Evolutionary conservation across 1,139 yeast genomes (phyloP), one percentile per base, ranked within the genome.

Genomic region (Nakaseomyces kungkrabaensis): DNA sequence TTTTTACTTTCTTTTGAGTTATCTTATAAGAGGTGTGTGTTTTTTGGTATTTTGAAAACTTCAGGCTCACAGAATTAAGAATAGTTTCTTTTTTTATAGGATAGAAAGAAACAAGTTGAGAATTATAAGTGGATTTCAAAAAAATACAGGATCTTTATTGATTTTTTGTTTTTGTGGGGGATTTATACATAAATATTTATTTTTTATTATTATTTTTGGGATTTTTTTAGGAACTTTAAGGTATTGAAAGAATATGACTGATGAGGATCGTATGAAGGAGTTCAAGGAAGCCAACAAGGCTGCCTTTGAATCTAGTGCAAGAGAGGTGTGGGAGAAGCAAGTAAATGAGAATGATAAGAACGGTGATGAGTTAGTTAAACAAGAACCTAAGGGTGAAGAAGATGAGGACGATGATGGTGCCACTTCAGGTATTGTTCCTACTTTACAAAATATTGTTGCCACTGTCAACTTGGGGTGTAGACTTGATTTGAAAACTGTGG

Each of bases 381-480:
- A 53, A 26, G 52, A 52, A 25, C 58, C 55, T 11, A 58, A 59
- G 3, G 58, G 49, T 9, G 44, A 41, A 17, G 44, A 41, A 5
- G 44, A 41, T 10, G 44, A 41, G 24, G 44, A 41, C 8, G 84
- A 78, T 41, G 82, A 77, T 48, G 85, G 82, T 53, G 82, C 85
- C 40, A 82, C 90, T 1, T 86, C 96, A 0, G 97, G 97, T 45
- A 90, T 90, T 52, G 96, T 92, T 9, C 98, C 98, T 43, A 90
- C 97, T 0, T 74, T 90, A 59, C 97, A 90, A 70, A 90, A 92
- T 74, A 94, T 92, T 52, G 99, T 92, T 47, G 98, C 99, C 37
- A 92, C 99, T 0, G 98, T 92, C 52, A 92, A 94, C 66, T 76
- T 92, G 68, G 98, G 92, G 62, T 92, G 98, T 69, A 83, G 97